Evolutionary conservation across 441 rosid genomes (phyloP).

Genomic region (Melastoma candidum): DNA sequence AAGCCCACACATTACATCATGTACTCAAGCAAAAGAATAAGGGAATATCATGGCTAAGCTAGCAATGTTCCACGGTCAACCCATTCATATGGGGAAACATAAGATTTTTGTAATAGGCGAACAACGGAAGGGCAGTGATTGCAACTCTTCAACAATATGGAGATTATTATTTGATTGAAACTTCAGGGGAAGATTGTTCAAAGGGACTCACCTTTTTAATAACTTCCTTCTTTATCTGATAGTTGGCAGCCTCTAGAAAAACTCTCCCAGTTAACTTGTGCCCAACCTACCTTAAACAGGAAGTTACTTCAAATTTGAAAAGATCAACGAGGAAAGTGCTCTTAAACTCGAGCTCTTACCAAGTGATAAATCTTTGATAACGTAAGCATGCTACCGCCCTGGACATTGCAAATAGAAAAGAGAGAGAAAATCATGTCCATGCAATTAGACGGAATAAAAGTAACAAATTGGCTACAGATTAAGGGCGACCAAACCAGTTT

Average conservation of each 20-base stretch:
- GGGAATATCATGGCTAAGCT: too few relatives aligned
- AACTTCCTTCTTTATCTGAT: slow-evolving; percentile 64
- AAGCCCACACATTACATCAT: too few relatives aligned
- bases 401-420: slow-evolving; percentile 5
- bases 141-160: too few relatives aligned
- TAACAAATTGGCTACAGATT: background rate
- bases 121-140: too few relatives aligned
- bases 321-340: slow-evolving; percentile 6
- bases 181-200: too few relatives aligned
- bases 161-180: too few relatives aligned
- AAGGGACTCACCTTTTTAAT: slow-evolving; percentile 44
- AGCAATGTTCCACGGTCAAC: too few relatives aligned
- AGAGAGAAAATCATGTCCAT: background rate
- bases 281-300: slow-evolving; percentile 38
- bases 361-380: slow-evolving; percentile 63
- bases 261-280: slow-evolving; percentile 60
- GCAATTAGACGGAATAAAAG: background rate
- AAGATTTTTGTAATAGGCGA: too few relatives aligned
- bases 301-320: slow-evolving; percentile 9
- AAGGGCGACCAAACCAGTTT: too few relatives aligned
- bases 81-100: too few relatives aligned
- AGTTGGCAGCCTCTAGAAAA: slow-evolving; percentile 71
- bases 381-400: slow-evolving; percentile 78
- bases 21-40: too few relatives aligned
- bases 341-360: slow-evolving; percentile 33